phyloP scores from a whole-genome alignment of 129 eudicot species.

The Helianthus annuus region DNA sequence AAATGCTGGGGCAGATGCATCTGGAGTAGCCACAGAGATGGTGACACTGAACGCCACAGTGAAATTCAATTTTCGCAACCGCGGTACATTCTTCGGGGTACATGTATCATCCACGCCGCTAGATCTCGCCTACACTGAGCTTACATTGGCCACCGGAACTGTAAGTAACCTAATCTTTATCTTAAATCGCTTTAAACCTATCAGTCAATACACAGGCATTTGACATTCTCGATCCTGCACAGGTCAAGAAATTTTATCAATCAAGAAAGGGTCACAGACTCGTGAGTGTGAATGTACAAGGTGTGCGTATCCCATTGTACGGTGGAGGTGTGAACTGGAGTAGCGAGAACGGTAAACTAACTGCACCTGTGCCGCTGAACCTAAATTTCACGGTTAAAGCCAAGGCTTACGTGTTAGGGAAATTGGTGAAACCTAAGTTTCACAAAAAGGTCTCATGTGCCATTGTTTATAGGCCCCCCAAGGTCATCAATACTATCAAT shows the following conservation, averaged over 20 bases:
- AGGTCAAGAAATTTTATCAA: constrained; percentile 75
- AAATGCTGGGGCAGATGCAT: constrained; percentile 71
- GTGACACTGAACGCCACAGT: constrained; percentile 68
- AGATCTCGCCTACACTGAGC: constrained; percentile 60
- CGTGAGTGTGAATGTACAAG: constrained; percentile 52
- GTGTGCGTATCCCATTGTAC: constrained; percentile 59
- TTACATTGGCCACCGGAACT: constrained; percentile 64
- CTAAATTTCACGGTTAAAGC: constrained; percentile 66
- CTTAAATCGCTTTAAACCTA: background rate
- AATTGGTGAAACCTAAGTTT: constrained; percentile 76
- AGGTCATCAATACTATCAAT: constrained; percentile 47
- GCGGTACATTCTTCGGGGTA: constrained; percentile 82
- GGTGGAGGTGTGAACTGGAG: constrained; percentile 68
- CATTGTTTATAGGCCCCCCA: constrained; percentile 58
- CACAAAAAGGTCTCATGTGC: constrained; percentile 53
- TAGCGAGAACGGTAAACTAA: constrained; percentile 49
- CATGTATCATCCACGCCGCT: constrained; percentile 77
- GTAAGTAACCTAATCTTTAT: constrained; percentile 37
- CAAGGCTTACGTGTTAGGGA: constrained; percentile 74
- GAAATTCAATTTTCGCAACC: constrained; percentile 60
- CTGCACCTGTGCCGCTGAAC: constrained; percentile 56
- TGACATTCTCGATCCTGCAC: background rate
- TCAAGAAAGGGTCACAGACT: constrained; percentile 68
- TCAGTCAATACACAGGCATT: background rate
- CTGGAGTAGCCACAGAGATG: constrained; percentile 91